Percentiles rank a stretch among this genome's conserved stretches.
phyloP scores from a whole-genome alignment of 139 green algal genomes.

The Trebouxia sp. region DNA sequence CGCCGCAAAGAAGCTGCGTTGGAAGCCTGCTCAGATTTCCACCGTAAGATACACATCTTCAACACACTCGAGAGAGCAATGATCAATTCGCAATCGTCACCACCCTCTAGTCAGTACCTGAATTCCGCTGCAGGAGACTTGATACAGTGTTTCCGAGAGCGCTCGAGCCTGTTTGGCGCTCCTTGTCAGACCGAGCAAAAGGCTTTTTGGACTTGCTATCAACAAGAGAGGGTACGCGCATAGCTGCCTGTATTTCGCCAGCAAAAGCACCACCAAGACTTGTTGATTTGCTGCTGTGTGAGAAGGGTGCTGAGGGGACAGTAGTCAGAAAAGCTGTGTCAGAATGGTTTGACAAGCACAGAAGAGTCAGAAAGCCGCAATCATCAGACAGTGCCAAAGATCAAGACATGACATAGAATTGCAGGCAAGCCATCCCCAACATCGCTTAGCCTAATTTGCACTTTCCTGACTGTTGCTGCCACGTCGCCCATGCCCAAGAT shows the following conservation, averaged over 20 bases:
- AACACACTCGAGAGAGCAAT: neutral
- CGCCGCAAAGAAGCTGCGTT: conserved; percentile 4
- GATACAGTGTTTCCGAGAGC: conserved; percentile 12
- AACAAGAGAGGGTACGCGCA: conserved; percentile 14
- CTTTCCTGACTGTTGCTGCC: too few relatives aligned
- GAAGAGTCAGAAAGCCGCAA: neutral
- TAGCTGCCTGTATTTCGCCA: neutral
- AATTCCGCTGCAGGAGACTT: neutral
- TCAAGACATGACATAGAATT: neutral
- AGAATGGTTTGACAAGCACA: neutral
- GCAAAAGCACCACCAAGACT: neutral
- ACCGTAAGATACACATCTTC: neutral
- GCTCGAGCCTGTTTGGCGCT: neutral
- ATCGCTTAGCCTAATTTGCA: too few relatives aligned
- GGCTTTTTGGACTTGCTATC: conserved; percentile 23
- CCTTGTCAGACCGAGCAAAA: conserved; percentile 16
- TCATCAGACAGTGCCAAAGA: neutral
- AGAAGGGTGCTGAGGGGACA: neutral
- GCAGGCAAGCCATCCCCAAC: neutral
- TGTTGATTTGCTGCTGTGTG: too few relatives aligned
- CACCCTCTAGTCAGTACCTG: neutral
- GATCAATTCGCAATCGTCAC: neutral
- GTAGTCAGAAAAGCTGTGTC: neutral
- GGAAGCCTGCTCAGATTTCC: conserved; percentile 14
- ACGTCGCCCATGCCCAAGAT: too few relatives aligned